phyloP scores from a whole-genome alignment of 2,329 filamentous ascomycete species.

The Pseudogymnoascus sp. region DNA sequence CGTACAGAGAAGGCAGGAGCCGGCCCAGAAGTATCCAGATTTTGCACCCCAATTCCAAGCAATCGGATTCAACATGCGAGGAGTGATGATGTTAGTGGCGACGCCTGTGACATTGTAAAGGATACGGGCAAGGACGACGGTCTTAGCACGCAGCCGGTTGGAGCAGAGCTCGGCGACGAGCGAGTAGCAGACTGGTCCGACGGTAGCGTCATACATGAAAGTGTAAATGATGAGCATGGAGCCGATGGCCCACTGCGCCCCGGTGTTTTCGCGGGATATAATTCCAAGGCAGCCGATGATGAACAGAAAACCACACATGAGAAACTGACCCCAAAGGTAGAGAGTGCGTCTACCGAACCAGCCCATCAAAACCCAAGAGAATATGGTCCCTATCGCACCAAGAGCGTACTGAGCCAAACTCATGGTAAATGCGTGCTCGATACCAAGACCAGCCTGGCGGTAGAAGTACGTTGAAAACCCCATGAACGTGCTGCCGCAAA shows the following conservation, averaged over 20 bases:
- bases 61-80: conserved; percentile 85
- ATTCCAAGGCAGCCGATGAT: conserved; percentile 64
- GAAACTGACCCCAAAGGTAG: conserved; percentile 49
- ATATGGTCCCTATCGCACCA: conserved; percentile 44
- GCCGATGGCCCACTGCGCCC: conserved; percentile 36
- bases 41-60: conserved; percentile 71
- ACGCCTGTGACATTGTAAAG: conserved; percentile 68
- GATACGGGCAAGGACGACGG: conserved; percentile 76
- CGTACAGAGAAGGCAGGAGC: conserved; percentile 29
- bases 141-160: conserved; percentile 79
- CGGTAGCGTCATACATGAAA: conserved; percentile 74
- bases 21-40: conserved; percentile 34
- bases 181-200: conserved; percentile 85
- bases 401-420: conserved; percentile 42
- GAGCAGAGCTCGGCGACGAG: conserved; percentile 80
- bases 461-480: conserved; percentile 58
- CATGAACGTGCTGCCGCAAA: conserved; percentile 56
- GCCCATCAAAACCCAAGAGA: conserved; percentile 44
- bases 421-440: conserved; percentile 45
- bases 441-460: conserved; percentile 45
- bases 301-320: conserved; percentile 67
- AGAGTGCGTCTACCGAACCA: conserved; percentile 33
- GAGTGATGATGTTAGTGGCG: conserved; percentile 71
- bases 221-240: conserved; percentile 76
- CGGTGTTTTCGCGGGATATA: conserved; percentile 30